Evolutionary conservation across 176 grass and related monocot genomes (phyloP), one percentile per base, ranked within the genome.

Genomic region (Cymbopogon citratus): DNA sequence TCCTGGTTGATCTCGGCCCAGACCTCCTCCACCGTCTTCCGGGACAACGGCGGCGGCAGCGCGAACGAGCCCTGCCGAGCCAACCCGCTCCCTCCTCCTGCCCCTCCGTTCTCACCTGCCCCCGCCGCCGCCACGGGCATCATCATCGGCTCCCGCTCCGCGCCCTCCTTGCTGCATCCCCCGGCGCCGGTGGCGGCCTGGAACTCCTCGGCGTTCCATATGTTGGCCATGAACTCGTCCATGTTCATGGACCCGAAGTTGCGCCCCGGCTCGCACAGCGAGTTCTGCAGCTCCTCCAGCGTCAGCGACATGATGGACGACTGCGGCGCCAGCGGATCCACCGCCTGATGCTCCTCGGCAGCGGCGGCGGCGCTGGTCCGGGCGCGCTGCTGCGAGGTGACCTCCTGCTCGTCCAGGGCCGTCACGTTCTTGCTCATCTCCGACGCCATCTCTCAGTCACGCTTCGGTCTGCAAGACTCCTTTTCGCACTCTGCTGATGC

Each of bases 221-320:
- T 99, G 80, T 93, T 95, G 63, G 83, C 87, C 60, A 99, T 75
- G 89, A 99, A 99, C 85, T 99, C 93, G 35, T 99, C 96, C 93
- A 99, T 99, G 87, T 99, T 95, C 93, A 99, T 99, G 73, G 92
- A 95, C 19, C 89, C 96, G 57, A 99, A 93, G 34, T 92, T 93
- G 82, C 91, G 89, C 1, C 96, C 89, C 1, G 89, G 83, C 74
- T 99, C 91, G 81, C 91, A 95, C 15, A 95, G 49, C 43, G 96
- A 89, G 80, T 63, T 91, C 74, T 93, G 96, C 59, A 99, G 85
- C 85, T 99, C 91, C 51, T 95, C 96, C 19, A 95, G 64, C 12
- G 92, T 95, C 73, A 99, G 85, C 12, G 85, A 87, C 64, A 93
- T 86, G 51, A 99, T 91, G 5, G 91, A 95, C 60, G 91, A 70